A percentile compares a stretch with the other conserved stretches of the same genome.
phyloP scores from a whole-genome alignment of 768 basidiomycete genomes.

The Suillus discolor region DNA sequence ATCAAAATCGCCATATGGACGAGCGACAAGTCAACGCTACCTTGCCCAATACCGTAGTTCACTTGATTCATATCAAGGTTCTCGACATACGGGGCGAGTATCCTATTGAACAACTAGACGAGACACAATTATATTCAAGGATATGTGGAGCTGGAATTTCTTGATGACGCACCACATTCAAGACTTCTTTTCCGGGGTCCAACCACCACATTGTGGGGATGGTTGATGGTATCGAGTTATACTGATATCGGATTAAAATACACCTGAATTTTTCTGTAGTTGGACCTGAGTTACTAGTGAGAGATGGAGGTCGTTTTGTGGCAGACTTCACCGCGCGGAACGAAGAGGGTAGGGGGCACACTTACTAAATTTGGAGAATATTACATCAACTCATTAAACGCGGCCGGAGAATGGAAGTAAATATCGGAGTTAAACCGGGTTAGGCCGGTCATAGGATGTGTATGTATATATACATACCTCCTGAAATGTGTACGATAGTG shows the following conservation, averaged over 20 bases:
- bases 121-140: conserved; percentile 1
- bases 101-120: conserved; percentile 78
- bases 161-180: conserved; percentile 65
- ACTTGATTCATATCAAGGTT: conserved; percentile 95
- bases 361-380: background rate
- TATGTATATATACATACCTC: background rate
- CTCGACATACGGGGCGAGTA: conserved; percentile 94
- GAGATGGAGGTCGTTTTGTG: background rate
- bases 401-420: background rate
- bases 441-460: background rate
- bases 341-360: background rate
- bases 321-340: background rate
- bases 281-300: background rate
- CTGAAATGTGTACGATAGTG: background rate
- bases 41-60: conserved; percentile 90
- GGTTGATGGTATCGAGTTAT: conserved; percentile 8
- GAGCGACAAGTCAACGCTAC: conserved; percentile 36
- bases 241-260: too few relatives aligned
- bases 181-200: conserved; percentile 82
- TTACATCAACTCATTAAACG: conserved; percentile 1
- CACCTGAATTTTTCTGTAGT: background rate
- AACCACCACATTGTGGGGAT: conserved; percentile 76
- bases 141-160: conserved; percentile 1
- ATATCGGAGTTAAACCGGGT: background rate
- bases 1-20: conserved; percentile 11